Evolutionary conservation across 345 rosid species (phyloP), one percentile per base, ranked within the genome.

Genomic region (Combretum micranthum): DNA sequence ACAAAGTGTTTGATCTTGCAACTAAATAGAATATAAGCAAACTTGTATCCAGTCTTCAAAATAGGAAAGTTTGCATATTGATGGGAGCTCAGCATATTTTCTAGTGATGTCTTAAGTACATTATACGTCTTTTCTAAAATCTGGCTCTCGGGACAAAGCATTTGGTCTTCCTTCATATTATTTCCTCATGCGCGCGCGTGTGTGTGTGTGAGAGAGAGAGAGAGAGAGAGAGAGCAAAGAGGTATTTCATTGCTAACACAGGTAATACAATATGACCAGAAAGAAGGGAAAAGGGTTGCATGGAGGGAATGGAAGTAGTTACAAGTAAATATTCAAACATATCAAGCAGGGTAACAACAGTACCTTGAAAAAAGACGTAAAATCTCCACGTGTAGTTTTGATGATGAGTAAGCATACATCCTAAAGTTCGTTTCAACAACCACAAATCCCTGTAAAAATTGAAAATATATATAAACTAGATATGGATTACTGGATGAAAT

Each of bases 361-460:
- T 79, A 92, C 99, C 88, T 86, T 45, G 99, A 74, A 70, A 92
- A 92, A 74, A 92, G 87, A 52, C 94, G 94, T 65, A 92, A 70
- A 60, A 89, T 85, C 69, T 88, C 98, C 79, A 78, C 77, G 56
- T 88, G 99, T 44, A 92, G 77, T 82, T 83, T 92, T n/a, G 98
- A 92, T 53, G 95, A 57, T 18, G 98, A 88, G 84, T 92, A 92
- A 12, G 95, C 90, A 53, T 92, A 86, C 79, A 89, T 46, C 70
- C 95, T 88, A 66, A 92, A 92, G 73, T 92, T 92, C 20, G 97
- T 88, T 77, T 92, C 98, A 72, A 92, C 86, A 39, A 92, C 86
- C 56, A 92, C 81, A 81, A 78, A 84, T 53, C 98, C 98, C 98
- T 92, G 78, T 52, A 50, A 63, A 56, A 49, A 50, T 64, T 51